phyloP scores from a whole-genome alignment of 805 yeast species.

The Pichia paraexigua region DNA sequence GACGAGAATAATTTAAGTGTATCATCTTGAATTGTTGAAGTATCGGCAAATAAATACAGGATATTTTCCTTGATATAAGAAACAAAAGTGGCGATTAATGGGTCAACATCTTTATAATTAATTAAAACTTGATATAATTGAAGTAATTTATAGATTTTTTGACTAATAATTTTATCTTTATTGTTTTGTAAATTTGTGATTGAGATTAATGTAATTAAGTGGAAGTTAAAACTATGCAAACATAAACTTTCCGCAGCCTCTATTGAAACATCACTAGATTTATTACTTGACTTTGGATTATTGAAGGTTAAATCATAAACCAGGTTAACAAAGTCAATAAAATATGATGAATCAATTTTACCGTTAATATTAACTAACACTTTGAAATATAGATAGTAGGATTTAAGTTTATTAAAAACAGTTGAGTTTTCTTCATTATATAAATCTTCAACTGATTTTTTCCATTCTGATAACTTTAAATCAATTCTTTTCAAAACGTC shows the following conservation, averaged over 20 bases:
- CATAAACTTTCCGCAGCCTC: constrained; percentile 21
- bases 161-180: constrained; percentile 9
- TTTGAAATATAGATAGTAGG: constrained; percentile 26
- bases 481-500: constrained; percentile 17
- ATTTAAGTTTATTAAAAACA: constrained; percentile 22
- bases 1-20: constrained; percentile 20
- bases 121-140: constrained; percentile 21
- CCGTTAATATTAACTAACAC: constrained; percentile 19
- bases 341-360: constrained; percentile 15
- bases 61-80: constrained; percentile 16
- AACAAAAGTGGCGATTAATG: constrained; percentile 14
- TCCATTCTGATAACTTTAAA: constrained; percentile 23
- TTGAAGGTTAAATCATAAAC: constrained; percentile 20
- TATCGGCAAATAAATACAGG: constrained; percentile 9
- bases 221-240: constrained; percentile 28
- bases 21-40: constrained; percentile 12
- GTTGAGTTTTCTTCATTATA: constrained; percentile 17
- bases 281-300: constrained; percentile 9
- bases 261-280: constrained; percentile 13
- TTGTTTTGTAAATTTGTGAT: constrained; percentile 17
- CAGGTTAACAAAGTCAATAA: constrained; percentile 16
- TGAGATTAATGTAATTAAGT: constrained; percentile 22
- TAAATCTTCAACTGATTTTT: constrained; percentile 13
- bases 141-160: constrained; percentile 14
- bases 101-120: constrained; percentile 19